Evolutionary conservation across 176 grass and related monocot species (phyloP).

Genomic region (Elaeis guineensis): DNA sequence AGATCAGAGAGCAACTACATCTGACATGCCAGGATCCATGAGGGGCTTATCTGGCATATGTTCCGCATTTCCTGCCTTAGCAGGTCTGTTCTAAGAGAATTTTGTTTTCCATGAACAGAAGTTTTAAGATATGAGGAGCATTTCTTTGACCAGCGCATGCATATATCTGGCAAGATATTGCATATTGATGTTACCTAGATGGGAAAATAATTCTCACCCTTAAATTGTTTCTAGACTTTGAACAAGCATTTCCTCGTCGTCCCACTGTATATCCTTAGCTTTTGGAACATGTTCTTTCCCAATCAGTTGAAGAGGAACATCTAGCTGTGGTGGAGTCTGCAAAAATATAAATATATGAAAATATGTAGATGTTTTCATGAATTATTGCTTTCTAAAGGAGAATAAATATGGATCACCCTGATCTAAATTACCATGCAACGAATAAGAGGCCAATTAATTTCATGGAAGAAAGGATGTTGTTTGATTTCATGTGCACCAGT

Average conservation of each 20-base stretch:
- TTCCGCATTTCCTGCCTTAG: too few species aligned
- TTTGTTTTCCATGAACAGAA: too few species aligned
- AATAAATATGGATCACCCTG: background rate
- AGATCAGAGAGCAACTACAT: too few species aligned
- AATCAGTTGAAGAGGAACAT: slow-evolving; percentile 59
- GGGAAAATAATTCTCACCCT: slow-evolving; percentile 28
- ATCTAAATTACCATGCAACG: slow-evolving; percentile 85
- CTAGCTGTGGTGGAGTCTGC: slow-evolving; percentile 68
- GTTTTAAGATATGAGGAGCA: too few species aligned
- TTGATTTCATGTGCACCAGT: slow-evolving; percentile 92
- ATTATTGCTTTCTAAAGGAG: background rate
- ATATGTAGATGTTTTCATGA: background rate
- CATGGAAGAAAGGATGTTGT: slow-evolving; percentile 74
- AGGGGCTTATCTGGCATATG: too few species aligned
- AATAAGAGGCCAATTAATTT: slow-evolving; percentile 84
- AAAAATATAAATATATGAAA: slow-evolving; percentile 19
- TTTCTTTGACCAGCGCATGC: too few species aligned
- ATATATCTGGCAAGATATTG: background rate
- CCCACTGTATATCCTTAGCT: slow-evolving; percentile 36
- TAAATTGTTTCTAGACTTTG: slow-evolving; percentile 42
- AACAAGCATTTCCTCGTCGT: slow-evolving; percentile 30
- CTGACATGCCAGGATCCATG: too few species aligned
- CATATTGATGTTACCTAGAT: background rate
- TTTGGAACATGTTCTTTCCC: slow-evolving; percentile 41
- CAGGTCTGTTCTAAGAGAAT: too few species aligned